phyloP scores from a whole-genome alignment of 2,329 filamentous ascomycete species.

The Diaporthe citriasiana region DNA sequence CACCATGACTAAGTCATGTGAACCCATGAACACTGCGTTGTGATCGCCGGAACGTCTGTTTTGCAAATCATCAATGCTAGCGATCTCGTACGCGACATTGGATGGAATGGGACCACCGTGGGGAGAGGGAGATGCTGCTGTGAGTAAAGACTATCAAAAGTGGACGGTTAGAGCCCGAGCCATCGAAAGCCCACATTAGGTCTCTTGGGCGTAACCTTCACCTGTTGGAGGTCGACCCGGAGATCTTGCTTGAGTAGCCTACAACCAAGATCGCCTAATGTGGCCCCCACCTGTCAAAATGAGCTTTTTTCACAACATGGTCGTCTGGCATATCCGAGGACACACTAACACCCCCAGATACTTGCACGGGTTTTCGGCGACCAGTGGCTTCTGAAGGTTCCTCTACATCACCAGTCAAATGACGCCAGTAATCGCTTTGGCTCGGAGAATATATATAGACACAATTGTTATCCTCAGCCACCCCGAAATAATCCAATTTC shows the following conservation, averaged over 20 bases:
- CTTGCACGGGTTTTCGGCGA: neutral
- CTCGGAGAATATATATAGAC: neutral
- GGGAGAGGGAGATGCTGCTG: neutral
- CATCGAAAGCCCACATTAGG: neutral
- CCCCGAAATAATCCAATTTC: too few relatives aligned
- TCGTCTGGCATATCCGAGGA: neutral
- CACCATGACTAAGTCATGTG: constrained; percentile 10
- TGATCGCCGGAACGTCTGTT: constrained; percentile 30
- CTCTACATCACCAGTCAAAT: neutral
- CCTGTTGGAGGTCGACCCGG: neutral
- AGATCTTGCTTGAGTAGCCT: neutral
- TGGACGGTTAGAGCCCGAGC: neutral
- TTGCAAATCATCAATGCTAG: constrained; percentile 31
- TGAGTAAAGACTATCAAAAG: neutral
- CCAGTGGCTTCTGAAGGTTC: neutral
- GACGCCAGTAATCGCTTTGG: neutral
- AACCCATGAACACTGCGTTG: constrained; percentile 16
- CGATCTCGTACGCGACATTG: constrained; percentile 23
- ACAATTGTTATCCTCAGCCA: neutral
- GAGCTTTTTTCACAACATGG: neutral
- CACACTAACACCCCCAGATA: too few relatives aligned
- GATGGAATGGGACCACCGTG: constrained; percentile 1
- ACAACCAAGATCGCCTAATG: neutral
- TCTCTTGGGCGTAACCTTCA: neutral
- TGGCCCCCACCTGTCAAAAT: neutral